Percentiles rank a stretch among this genome's conserved stretches.
These are phyloP conservation scores for Penicillium mononematosum DNA, from an alignment of 495 filamentous ascomycete species.

Conservation along the genomic window DNA sequence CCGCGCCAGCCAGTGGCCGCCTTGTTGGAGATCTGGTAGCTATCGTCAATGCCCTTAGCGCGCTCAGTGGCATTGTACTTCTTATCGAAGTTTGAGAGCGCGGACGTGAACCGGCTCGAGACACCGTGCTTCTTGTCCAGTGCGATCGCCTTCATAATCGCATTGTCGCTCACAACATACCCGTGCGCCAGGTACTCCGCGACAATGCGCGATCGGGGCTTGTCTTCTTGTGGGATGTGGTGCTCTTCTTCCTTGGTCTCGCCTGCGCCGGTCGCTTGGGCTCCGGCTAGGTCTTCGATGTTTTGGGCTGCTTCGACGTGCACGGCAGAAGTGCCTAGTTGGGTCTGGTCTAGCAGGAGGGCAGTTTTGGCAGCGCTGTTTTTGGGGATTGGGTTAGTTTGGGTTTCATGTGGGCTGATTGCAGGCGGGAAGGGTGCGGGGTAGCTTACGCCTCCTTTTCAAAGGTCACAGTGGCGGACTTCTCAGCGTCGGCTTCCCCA, in stretches of 20 bases:
- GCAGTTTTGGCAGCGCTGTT: slow-evolving; percentile 84
- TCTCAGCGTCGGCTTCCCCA: slow-evolving; percentile 54
- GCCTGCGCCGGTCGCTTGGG: slow-evolving; percentile 47
- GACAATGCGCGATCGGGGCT: slow-evolving; percentile 86
- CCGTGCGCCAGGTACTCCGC: slow-evolving; percentile 96
- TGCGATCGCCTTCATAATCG: slow-evolving; percentile 78
- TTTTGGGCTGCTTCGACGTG: slow-evolving; percentile 67
- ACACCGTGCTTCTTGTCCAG: slow-evolving; percentile 91
- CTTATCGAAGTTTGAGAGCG: slow-evolving; percentile 72
- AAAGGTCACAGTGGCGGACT: slow-evolving; percentile 88
- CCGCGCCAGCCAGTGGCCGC: slow-evolving; percentile 64
- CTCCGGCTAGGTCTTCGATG: slow-evolving; percentile 62
- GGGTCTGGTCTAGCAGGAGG: slow-evolving; percentile 92
- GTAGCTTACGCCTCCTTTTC: slow-evolving; percentile 79
- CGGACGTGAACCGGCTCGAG: slow-evolving; percentile 68
- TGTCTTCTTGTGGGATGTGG: slow-evolving; percentile 87
- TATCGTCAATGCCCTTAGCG: slow-evolving; percentile 71
- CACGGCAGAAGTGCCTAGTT: slow-evolving; percentile 79
- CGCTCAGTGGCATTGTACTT: slow-evolving; percentile 79
- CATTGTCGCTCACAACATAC: slow-evolving; percentile 82
- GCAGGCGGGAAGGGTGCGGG: slow-evolving; percentile 23
- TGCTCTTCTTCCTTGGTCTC: slow-evolving; percentile 54
- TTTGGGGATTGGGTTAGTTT: slow-evolving; percentile 1
- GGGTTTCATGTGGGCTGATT: not conserved
- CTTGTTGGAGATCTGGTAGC: slow-evolving; percentile 68